A percentile compares a stretch with the other conserved stretches of the same genome.
phyloP scores from a whole-genome alignment of 768 basidiomycete species.

The Tricholoma bakamatsutake region DNA sequence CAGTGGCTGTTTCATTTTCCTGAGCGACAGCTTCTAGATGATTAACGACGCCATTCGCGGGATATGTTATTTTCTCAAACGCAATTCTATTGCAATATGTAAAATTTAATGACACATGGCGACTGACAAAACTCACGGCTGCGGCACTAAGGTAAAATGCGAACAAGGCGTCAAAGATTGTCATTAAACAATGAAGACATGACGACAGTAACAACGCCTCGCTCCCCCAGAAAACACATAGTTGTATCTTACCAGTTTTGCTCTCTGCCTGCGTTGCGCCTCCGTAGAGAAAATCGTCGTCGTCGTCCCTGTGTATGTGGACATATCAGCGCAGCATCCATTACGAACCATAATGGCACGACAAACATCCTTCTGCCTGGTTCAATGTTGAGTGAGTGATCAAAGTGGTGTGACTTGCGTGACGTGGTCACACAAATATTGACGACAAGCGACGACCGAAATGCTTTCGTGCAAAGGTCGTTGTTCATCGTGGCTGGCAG shows the following conservation, averaged over 20 bases:
- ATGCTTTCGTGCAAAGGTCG: constrained; percentile 19
- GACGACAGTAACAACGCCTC: constrained; percentile 25
- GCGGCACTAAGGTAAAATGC: constrained; percentile 45
- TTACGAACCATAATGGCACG: background rate
- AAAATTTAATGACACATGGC: constrained; percentile 8
- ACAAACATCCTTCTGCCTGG: constrained; percentile 11
- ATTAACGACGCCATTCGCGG: constrained; percentile 45
- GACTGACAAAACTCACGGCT: constrained; percentile 50
- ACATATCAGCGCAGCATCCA: background rate
- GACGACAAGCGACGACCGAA: background rate
- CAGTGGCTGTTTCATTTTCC: constrained; percentile 16
- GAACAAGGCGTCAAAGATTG: constrained; percentile 33
- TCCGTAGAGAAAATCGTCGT: constrained; percentile 78
- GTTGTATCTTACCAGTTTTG: constrained; percentile 42
- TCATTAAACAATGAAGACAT: constrained; percentile 27
- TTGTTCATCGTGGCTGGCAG: constrained; percentile 21
- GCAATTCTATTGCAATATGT: constrained; percentile 22
- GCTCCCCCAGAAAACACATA: constrained; percentile 12
- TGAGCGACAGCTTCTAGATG: constrained; percentile 22
- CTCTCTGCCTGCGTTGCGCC: constrained; percentile 33
- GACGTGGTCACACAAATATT: constrained; percentile 16
- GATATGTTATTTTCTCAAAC: constrained; percentile 34
- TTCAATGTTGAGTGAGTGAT: background rate
- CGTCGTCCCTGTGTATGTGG: constrained; percentile 53
- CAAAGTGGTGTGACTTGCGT: constrained; percentile 3